Conservation (phyloP, 768 basidiomycete species). For the Hygrophoropsis aurantiaca region DNA sequence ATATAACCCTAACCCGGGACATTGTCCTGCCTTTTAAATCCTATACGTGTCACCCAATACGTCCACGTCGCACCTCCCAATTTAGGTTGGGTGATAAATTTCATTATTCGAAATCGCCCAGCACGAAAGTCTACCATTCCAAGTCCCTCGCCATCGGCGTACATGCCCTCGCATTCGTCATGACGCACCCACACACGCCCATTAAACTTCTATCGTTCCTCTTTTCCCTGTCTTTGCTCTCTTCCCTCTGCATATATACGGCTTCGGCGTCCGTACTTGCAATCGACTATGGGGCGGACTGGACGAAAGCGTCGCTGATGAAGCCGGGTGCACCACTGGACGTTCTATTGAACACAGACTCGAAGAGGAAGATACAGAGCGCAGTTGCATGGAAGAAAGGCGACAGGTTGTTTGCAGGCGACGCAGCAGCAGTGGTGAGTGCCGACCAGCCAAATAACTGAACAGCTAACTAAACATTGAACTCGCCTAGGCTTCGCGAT, state of each 20-base stretch:
- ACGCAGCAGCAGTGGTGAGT: slow-evolving; percentile 86
- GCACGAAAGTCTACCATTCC: too few relatives aligned
- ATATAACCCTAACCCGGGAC: too few relatives aligned
- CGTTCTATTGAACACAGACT: slow-evolving; percentile 94
- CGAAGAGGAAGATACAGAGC: slow-evolving; percentile 92
- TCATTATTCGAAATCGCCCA: too few relatives aligned
- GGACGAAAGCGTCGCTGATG: slow-evolving; percentile 94
- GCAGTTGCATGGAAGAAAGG: slow-evolving; percentile 90
- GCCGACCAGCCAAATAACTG: neutral
- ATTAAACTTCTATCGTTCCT: too few relatives aligned
- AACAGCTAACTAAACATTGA: slow-evolving; percentile 3
- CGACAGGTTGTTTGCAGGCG: slow-evolving; percentile 86
- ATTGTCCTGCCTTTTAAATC: too few relatives aligned
- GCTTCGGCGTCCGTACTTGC: slow-evolving; percentile 81
- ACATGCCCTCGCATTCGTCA: too few relatives aligned
- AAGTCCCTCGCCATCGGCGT: too few relatives aligned
- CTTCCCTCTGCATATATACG: slow-evolving; percentile 24
- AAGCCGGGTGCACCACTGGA: slow-evolving; percentile 95
- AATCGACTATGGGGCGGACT: slow-evolving; percentile 98
- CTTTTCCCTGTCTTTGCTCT: slow-evolving; percentile 21
- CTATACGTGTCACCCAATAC: too few relatives aligned
- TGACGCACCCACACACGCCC: too few relatives aligned
- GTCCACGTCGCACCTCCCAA: too few relatives aligned
- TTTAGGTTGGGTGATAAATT: too few relatives aligned
- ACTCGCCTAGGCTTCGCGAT: slow-evolving; percentile 88